These are phyloP conservation scores for Middelhovenomyces tepae DNA, from an alignment of 805 yeast species.

Conservation along the genomic window DNA sequence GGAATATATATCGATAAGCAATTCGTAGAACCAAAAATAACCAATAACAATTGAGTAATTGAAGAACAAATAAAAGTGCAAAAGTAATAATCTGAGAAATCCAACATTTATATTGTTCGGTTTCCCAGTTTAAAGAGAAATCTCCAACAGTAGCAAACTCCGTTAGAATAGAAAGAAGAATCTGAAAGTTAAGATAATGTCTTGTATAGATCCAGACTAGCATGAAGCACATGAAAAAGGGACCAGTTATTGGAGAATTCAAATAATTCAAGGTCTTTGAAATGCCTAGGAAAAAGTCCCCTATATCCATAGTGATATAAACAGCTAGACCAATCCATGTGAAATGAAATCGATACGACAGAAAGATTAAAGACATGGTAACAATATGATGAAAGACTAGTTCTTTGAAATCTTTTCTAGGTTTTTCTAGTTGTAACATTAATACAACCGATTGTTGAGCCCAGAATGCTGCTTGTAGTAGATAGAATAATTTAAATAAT, in stretches of 20 bases:
- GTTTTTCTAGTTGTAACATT: conserved; percentile 80
- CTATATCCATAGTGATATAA: conserved; percentile 91
- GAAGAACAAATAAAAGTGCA: conserved; percentile 65
- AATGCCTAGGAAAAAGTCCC: conserved; percentile 77
- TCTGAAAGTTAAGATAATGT: conserved; percentile 72
- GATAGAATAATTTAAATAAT: conserved; percentile 69
- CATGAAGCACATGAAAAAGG: conserved; percentile 62
- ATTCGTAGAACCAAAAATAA: conserved; percentile 72
- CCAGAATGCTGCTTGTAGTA: conserved; percentile 96
- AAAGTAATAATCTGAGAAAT: conserved; percentile 89
- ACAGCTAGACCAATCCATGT: conserved; percentile 91
- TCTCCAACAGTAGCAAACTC: conserved; percentile 83
- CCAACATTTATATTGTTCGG: conserved; percentile 95
- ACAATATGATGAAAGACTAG: conserved; percentile 88
- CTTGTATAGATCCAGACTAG: conserved; percentile 79
- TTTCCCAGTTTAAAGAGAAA: conserved; percentile 68
- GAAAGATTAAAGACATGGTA: conserved; percentile 78
- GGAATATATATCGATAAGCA: conserved; percentile 51
- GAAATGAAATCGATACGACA: conserved; percentile 88
- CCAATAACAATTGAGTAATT: conserved; percentile 85
- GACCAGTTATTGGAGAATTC: conserved; percentile 53
- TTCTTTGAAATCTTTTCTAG: conserved; percentile 88
- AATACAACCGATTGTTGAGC: conserved; percentile 87
- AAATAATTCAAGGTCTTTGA: conserved; percentile 86
- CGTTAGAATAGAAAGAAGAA: conserved; percentile 52